A percentile compares a stretch with the other conserved stretches of the same genome.
Conservation (phyloP, 306 rosid species). For the Inga leiocalycina region DNA sequence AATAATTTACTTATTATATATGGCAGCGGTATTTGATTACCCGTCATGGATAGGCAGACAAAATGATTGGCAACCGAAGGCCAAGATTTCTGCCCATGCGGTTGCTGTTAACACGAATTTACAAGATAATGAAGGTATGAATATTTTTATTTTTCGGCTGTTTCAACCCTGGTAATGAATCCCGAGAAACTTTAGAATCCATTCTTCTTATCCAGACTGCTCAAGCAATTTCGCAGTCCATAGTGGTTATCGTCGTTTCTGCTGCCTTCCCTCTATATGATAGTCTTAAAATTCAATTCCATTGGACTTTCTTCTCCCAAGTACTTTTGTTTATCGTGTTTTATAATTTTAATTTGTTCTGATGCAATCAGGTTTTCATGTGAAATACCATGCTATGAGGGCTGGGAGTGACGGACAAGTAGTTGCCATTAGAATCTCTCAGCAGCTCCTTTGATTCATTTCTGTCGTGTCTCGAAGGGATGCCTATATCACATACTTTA, state of each 20-base stretch:
- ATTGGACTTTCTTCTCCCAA: slow-evolving; percentile 7
- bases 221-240: slow-evolving; percentile 12
- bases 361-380: slow-evolving; percentile 69
- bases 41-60: slow-evolving; percentile 78
- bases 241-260: neutral
- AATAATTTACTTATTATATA: slow-evolving; percentile 40
- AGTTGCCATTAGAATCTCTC: slow-evolving; percentile 87
- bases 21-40: slow-evolving; percentile 74
- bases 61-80: slow-evolving; percentile 96
- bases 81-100: slow-evolving; percentile 74
- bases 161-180: slow-evolving; percentile 29
- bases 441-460: slow-evolving; percentile 78
- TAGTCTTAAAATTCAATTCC: slow-evolving; percentile 20
- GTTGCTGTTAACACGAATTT: slow-evolving; percentile 96
- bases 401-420: slow-evolving; percentile 82
- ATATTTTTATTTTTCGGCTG: slow-evolving; percentile 14
- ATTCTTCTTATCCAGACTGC: slow-evolving; percentile 20
- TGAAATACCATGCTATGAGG: slow-evolving; percentile 89
- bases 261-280: neutral
- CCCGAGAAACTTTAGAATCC: slow-evolving; percentile 4
- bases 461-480: slow-evolving; percentile 22
- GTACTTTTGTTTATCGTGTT: slow-evolving; percentile 22
- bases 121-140: slow-evolving; percentile 87
- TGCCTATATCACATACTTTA: slow-evolving; percentile 32
- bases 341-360: neutral